These are phyloP conservation scores for Coffea canephora DNA, from an alignment of 257 asterid species.

Conservation along the genomic window DNA sequence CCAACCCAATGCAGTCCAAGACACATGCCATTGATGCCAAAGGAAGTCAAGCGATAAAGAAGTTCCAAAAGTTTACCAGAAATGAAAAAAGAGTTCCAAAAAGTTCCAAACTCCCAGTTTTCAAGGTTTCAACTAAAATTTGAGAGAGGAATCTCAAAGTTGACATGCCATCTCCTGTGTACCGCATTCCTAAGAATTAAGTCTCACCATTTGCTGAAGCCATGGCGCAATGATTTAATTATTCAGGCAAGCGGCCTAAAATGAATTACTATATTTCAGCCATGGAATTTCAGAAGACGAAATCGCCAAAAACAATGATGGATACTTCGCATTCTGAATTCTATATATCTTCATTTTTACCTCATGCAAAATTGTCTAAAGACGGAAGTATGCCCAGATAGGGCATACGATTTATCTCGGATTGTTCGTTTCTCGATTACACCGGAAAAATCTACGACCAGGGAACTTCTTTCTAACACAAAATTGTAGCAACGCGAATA, in stretches of 20 bases:
- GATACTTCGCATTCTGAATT: neutral
- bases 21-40: too few relatives aligned
- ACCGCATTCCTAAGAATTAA: neutral
- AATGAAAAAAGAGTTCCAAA: too few relatives aligned
- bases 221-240: neutral
- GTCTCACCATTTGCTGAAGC: neutral
- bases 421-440: conserved; percentile 41
- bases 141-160: neutral
- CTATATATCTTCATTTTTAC: neutral
- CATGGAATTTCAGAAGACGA: neutral
- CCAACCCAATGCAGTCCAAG: too few relatives aligned
- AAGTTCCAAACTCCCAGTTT: too few relatives aligned
- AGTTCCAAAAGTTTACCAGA: too few relatives aligned
- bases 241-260: neutral
- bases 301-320: neutral
- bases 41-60: too few relatives aligned
- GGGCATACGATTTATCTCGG: conserved; percentile 14
- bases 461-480: conserved; percentile 47
- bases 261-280: neutral
- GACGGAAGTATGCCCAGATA: conserved; percentile 1
- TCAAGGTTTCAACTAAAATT: too few relatives aligned
- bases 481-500: conserved; percentile 52
- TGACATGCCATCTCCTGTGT: neutral
- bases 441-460: conserved; percentile 32
- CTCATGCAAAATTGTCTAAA: neutral